phyloP scores from a whole-genome alignment of 306 rosid species.

The Lathyrus aphaca region DNA sequence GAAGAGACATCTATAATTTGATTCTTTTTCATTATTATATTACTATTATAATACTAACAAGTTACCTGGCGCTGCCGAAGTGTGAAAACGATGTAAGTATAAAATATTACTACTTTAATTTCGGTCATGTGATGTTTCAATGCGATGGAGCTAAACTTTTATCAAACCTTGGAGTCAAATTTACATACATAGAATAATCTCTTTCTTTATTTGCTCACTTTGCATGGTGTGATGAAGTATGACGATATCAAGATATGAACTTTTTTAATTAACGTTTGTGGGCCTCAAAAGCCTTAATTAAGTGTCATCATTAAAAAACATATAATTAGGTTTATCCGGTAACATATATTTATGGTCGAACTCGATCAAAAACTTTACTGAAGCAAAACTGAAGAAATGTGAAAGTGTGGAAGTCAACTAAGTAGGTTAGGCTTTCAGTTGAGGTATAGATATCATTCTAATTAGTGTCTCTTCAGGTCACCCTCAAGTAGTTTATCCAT shows the following conservation, averaged over 20 bases:
- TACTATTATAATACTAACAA: background rate
- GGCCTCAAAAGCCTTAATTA: slow-evolving; percentile 22
- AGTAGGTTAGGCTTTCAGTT: slow-evolving; percentile 33
- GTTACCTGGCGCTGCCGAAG: slow-evolving; percentile 4
- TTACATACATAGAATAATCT: slow-evolving; percentile 11
- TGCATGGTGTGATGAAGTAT: slow-evolving; percentile 22
- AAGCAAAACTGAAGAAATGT: slow-evolving; percentile 20
- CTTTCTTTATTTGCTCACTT: slow-evolving; percentile 4
- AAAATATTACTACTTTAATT: slow-evolving; percentile 5
- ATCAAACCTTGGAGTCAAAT: slow-evolving; percentile 1
- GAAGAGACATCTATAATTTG: slow-evolving; percentile 34
- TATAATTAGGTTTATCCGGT: slow-evolving; percentile 6
- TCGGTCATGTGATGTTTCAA: slow-evolving; percentile 35
- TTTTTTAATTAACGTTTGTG: slow-evolving; percentile 12
- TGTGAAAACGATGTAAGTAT: slow-evolving; percentile 4
- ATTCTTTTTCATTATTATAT: slow-evolving; percentile 22
- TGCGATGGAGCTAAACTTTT: background rate
- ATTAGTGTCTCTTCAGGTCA: slow-evolving; percentile 38
- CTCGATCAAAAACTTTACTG: slow-evolving; percentile 8
- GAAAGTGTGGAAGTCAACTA: slow-evolving; percentile 31
- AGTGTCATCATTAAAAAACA: slow-evolving; percentile 25
- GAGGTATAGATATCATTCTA: background rate
- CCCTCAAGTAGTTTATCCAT: slow-evolving; percentile 21
- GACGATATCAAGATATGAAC: background rate
- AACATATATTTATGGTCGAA: slow-evolving; percentile 2